Base-by-base conservation (phyloP, 768 basidiomycete genomes). In the Phanerochaete sordida region DNA sequence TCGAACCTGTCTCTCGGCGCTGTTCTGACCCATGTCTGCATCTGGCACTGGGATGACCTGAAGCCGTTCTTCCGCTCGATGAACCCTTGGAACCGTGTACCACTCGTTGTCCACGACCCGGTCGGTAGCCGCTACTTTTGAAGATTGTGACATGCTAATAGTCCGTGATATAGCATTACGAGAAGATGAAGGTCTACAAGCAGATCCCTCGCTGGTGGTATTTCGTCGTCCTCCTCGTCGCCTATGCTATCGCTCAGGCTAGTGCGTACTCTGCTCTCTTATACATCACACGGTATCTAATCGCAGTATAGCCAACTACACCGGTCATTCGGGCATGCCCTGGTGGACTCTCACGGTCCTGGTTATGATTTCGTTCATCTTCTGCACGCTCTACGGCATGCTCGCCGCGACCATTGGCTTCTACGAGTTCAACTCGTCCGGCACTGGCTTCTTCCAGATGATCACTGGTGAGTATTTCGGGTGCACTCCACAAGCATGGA, bases 151-250 rank as follows among this genome's bases (percentile, higher is more conserved):
- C 4, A 16, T 11, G 4, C 39, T 9, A 11, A 19, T 12, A 11
- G 8, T 6, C 19, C 19, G 19, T 9, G 5, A 43, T 5, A 26
- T 80, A 82, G 30, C 85, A 87, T 68, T 79, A 79, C 31, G 76
- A 73, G 31, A 80, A 84, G 68, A 86, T 86, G 84, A 78, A 81
- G 70, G 74, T 70, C 4, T 70, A 72, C 65, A 66, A 68, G 62
- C 69, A 79, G 62, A 79, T 81, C 6, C 81, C 81, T 3, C 76
- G 77, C 69, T 81, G 78, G 77, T 83, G 82, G 82, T 83, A 81
- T 66, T 67, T 77, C 46, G 66, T 72, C 5, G 72, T 78, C 24
- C 79, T 82, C 46, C 57, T 75, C 24, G 72, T 59, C 31, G 78
- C 78, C 16, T 79, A 84, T 59, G 73, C 76, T 1, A 81, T 84